phyloP scores from a whole-genome alignment of 2,329 filamentous ascomycete genomes.

The Huntiella abstrusa region DNA sequence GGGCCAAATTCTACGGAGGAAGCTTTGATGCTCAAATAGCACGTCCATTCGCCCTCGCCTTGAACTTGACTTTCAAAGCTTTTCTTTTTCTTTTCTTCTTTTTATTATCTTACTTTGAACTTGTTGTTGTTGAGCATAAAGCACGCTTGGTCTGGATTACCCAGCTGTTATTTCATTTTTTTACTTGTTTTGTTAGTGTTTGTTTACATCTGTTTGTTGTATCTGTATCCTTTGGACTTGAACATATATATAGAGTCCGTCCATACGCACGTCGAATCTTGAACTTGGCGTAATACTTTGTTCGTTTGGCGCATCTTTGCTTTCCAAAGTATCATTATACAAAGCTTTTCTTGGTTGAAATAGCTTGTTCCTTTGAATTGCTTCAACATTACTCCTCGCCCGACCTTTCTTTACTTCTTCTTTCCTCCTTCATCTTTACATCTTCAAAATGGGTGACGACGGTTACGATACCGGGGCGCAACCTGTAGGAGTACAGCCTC shows the following conservation, averaged over 20 bases:
- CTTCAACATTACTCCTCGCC: not conserved
- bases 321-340: too few species aligned
- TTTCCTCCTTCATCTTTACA: not conserved
- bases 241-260: not conserved
- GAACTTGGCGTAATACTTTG: too few species aligned
- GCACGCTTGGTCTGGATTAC: too few species aligned
- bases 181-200: not conserved
- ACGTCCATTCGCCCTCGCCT: not conserved
- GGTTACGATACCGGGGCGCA: not conserved
- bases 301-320: too few species aligned
- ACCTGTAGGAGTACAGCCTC: slow-evolving; percentile 2
- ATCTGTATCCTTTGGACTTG: not conserved
- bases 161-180: not conserved
- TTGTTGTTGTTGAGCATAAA: too few species aligned
- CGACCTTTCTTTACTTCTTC: not conserved
- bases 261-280: too few species aligned
- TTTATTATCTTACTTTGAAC: not conserved
- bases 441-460: slow-evolving; percentile 7
- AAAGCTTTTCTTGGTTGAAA: slow-evolving; percentile 2
- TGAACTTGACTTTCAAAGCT: not conserved
- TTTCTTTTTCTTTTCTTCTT: not conserved
- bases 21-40: slow-evolving; percentile 1
- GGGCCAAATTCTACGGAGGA: not conserved
- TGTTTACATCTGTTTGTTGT: not conserved
- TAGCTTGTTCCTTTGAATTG: not conserved